Evolutionary conservation across 257 asterid species (phyloP), one percentile per base, ranked within the genome.

Genomic region (Cinchona pubescens): DNA sequence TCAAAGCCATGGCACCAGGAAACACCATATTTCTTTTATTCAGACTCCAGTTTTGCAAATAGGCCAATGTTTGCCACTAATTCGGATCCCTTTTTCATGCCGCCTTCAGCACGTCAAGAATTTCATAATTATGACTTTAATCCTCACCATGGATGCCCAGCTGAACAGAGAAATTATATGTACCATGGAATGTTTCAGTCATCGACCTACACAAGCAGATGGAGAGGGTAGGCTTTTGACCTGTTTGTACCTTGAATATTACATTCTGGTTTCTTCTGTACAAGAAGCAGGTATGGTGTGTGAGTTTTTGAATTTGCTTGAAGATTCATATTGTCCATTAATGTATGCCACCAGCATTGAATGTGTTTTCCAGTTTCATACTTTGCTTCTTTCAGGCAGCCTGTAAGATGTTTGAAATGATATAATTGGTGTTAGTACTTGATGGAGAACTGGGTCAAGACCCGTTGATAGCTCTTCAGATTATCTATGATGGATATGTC

Each of bases 1-100:
- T 67, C 83, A n/a, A 79, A 69, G 55, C 73, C 63, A 37, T 70
- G 62, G 51, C 30, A 72, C 74, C 82, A 76, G 51, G 72, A 46
- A 42, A 14, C 58, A 14, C 61, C 59, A 55, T 43, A 43, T 45
- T 25, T 37, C 63, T 38, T 74, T 40, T 43, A 69, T 53, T 69
- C 37, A 40, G 29, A 37, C 46, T 60, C 72, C 63, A 10, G 27
- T 29, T 29, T 46, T n/a, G 15, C 11, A 27, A 49, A 48, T 16
- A n/a, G 51, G 19, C 60, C 55, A 25, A 5, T 5, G 18, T 27
- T 27, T 27, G 25, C 66, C 11, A 53, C 61, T 55, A 25, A 40
- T 14, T 37, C 79, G 38, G 18, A 34, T 53, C 62, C 79, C 32
- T 37, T 18, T 62, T 70, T 25, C 14, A n/a, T 46, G 51, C 71